Evolutionary conservation across 768 basidiomycete genomes (phyloP), one percentile per base, ranked within the genome.

Genomic region (Mycena venus): DNA sequence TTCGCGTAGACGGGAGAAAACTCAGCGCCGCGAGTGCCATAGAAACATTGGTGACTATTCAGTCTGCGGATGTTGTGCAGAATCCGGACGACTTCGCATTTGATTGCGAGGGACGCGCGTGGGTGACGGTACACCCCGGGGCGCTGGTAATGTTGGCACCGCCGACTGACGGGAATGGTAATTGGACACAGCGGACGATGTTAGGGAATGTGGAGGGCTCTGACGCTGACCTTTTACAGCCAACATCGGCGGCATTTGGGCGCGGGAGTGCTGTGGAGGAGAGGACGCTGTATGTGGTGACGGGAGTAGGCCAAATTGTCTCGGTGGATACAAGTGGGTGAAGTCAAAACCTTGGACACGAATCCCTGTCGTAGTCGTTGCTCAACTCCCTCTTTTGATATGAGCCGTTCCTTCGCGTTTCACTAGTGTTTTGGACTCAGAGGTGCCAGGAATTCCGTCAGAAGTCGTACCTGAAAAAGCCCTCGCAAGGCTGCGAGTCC

Each of bases 171-270:
- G n/a, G n/a, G n/a, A n/a, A n/a, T n/a, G 53, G 53, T 2, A 55
- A 8, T 2, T 55, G 53, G 53, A 15, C 19, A 25, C 29, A 40
- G 42, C n/a, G n/a, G n/a, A n/a, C n/a, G n/a, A n/a, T n/a, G n/a
- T n/a, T n/a, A n/a, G n/a, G n/a, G n/a, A n/a, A n/a, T n/a, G n/a
- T n/a, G n/a, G n/a, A n/a, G n/a, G n/a, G n/a, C n/a, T n/a, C n/a
- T n/a, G n/a, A n/a, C n/a, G n/a, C n/a, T n/a, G n/a, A 21, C 19
- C 8, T 47, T 8, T 19, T 47, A 3, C 44, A 47, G 44, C 44
- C 44, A 8, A 47, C 64, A 0, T 65, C 64, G 23, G 64, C 49
- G 51, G 64, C 64, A 4, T 65, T 65, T 53, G 64, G 63, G 23
- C 64, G 64, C 14, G 64, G 64, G 10, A 21, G 36, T 65, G 25